Evolutionary conservation across 2,329 filamentous ascomycete genomes (phyloP).

Genomic region (Diaporthe eres): DNA sequence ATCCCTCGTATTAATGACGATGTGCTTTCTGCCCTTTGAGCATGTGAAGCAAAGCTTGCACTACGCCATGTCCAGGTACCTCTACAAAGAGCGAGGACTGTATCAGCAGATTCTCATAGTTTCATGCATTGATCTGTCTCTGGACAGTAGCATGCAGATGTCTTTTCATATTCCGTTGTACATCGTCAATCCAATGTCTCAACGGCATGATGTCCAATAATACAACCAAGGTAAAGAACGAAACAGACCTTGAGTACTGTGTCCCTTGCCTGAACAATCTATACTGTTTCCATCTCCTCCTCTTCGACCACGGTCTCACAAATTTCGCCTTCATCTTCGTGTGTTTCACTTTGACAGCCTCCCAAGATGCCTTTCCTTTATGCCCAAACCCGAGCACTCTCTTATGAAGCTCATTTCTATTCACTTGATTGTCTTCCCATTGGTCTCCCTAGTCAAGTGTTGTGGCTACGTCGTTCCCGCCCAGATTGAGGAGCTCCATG

Average conservation of each 20-base stretch:
- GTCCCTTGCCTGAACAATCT: neutral
- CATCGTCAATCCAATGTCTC: neutral
- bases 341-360: neutral
- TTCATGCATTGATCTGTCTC: neutral
- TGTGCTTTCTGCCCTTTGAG: neutral
- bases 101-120: neutral
- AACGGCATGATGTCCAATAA: neutral
- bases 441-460: neutral
- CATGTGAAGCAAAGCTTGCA: neutral
- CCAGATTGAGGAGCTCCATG: no score
- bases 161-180: neutral
- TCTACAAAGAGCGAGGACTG: neutral
- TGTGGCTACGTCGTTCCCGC: neutral
- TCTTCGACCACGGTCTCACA: neutral
- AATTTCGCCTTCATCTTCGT: neutral
- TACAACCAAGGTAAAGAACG: neutral
- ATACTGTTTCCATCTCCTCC: neutral
- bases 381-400: neutral
- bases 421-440: neutral
- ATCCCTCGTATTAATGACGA: neutral
- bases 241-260: no score
- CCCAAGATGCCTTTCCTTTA: neutral
- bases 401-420: neutral
- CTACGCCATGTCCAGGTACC: neutral
- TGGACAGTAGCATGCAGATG: neutral